phyloP scores from a whole-genome alignment of 2,329 filamentous ascomycete species.

The Clarireedia hainanense region DNA sequence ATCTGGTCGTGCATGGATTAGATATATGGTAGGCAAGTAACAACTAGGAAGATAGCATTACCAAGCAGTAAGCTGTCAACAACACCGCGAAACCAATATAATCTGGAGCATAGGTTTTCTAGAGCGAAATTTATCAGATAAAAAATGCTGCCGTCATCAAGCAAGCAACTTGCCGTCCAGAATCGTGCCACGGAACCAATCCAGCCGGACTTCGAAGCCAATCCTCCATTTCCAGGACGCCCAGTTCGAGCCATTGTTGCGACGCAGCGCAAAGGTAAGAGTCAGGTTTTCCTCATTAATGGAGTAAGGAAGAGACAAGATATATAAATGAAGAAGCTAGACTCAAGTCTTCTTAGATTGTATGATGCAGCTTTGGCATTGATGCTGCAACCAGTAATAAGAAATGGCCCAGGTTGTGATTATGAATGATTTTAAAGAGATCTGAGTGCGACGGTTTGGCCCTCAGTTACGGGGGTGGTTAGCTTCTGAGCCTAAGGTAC shows the following conservation, averaged over 20 bases:
- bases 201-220: slow-evolving; percentile 21
- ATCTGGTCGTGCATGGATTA: slow-evolving; percentile 38
- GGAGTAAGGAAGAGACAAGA: neutral
- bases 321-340: neutral
- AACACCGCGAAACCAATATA: slow-evolving; percentile 72
- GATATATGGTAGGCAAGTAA: neutral
- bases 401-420: neutral
- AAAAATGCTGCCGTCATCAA: neutral
- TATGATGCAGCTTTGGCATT: no score
- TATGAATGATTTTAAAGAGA: no score
- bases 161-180: slow-evolving; percentile 23
- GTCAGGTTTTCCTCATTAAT: slow-evolving; percentile 9
- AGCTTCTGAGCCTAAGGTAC: neutral
- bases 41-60: slow-evolving; percentile 25
- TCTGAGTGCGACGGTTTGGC: no score
- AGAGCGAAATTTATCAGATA: slow-evolving; percentile 15
- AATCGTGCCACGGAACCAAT: slow-evolving; percentile 28
- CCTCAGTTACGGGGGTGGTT: no score
- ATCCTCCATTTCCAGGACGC: slow-evolving; percentile 11
- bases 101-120: slow-evolving; percentile 82
- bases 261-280: slow-evolving; percentile 3
- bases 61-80: slow-evolving; percentile 57
- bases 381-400: no score
- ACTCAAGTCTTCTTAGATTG: neutral
- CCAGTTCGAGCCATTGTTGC: slow-evolving; percentile 8